Evolutionary conservation across 768 basidiomycete genomes (phyloP), one percentile per base, ranked within the genome.

Genomic region (Panus rudis): DNA sequence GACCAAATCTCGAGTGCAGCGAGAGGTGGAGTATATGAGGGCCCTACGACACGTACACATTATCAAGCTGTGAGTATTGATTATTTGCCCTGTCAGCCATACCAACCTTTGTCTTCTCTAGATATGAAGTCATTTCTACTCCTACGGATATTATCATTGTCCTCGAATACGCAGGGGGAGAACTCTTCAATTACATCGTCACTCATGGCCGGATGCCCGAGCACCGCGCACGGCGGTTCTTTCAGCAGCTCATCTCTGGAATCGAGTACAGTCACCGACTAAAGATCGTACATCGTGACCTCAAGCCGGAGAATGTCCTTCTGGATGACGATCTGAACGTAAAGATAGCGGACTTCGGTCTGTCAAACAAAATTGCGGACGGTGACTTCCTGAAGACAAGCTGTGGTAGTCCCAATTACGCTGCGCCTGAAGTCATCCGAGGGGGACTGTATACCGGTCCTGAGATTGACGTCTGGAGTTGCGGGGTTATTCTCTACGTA

Each of bases 301-400:
- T 99, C 37, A 99, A 99, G 63, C 96, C 96, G 1, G 96, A 99
- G 63, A 98, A 98, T 55, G 80, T 93, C 11, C 75, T 92, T 13
- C 73, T 91, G 5, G 87, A 90, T 63, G 84, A 86, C 41, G 79
- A 84, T 57, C 72, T 84, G 47, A 89, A 88, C 55, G 82, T 98
- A 66, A 99, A 99, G 67, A 97, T 99, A 49, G 93, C 92, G n/a
- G 96, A 99, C 69, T 99, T 98, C 61, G 96, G 96, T 2, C 71
- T 99, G 41, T 89, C 89, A 3, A 97, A 93, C 61, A 86, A 93
- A 59, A 93, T 97, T 69, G 84, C 82, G 56, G 94, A 98, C 54
- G 96, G 94, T 1, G 91, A 92, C 58, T 98, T 97, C 63, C 70
- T 99, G 44, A 91, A 92, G 56, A 99, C 96, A 7, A 93, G 90